Evolutionary conservation across 768 basidiomycete genomes (phyloP).

Genomic region (Macrolepiota albuminosa): DNA sequence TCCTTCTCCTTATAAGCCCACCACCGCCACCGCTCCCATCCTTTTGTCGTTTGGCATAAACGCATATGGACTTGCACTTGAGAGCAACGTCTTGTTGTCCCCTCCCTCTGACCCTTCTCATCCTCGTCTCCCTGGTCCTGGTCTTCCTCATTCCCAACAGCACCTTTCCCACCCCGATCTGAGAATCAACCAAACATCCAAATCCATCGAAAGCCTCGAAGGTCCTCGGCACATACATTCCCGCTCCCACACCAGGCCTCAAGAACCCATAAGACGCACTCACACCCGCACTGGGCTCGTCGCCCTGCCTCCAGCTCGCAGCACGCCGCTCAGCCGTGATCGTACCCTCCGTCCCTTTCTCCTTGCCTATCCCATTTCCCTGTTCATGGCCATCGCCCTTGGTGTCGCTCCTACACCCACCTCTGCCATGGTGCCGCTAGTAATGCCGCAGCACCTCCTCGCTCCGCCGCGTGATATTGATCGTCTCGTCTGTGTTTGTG

Average conservation of each 20-base stretch:
- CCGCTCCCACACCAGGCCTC: no score
- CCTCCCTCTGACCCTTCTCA: neutral
- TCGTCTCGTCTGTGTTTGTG: neutral
- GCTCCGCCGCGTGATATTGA: constrained; percentile 29
- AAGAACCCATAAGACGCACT: no score
- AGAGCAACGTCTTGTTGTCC: neutral
- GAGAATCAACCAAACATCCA: neutral
- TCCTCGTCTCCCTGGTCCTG: neutral
- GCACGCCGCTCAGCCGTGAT: constrained; percentile 50
- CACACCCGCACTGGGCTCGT: constrained; percentile 29
- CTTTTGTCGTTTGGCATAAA: neutral
- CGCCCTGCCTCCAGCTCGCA: constrained; percentile 59
- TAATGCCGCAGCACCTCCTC: constrained; percentile 39
- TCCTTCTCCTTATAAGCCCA: neutral
- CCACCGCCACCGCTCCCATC: neutral
- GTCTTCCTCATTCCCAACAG: neutral
- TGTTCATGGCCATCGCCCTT: no score
- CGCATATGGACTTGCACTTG: neutral
- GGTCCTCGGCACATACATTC: constrained; percentile 9
- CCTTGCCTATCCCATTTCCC: no score
- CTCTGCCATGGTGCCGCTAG: neutral
- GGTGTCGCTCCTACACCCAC: no score
- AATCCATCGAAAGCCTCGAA: constrained; percentile 10
- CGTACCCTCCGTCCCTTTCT: constrained; percentile 1
- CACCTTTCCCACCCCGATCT: no score